Evolutionary conservation across 2,329 filamentous ascomycete species (phyloP).

Genomic region (Emmonsia crescens): DNA sequence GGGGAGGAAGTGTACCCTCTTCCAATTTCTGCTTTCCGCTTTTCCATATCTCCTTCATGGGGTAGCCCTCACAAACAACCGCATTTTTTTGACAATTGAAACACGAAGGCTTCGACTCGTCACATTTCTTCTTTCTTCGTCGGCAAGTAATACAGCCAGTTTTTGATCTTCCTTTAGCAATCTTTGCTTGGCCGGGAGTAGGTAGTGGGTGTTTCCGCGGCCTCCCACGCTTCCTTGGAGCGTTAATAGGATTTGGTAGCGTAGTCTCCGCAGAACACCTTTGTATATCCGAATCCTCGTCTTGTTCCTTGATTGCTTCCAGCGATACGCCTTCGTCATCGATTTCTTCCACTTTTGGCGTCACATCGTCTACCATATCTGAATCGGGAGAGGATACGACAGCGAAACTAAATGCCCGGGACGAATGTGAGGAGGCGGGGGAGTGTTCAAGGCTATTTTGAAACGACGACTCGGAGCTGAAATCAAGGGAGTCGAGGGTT

Average conservation of each 20-base stretch:
- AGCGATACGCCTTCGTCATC: constrained; percentile 28
- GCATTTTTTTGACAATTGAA: constrained; percentile 90
- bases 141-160: constrained; percentile 49
- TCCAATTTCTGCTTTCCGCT: constrained; percentile 68
- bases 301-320: constrained; percentile 22
- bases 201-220: constrained; percentile 69
- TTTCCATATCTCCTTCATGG: constrained; percentile 76
- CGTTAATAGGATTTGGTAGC: constrained; percentile 9
- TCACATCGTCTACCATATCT: constrained; percentile 26
- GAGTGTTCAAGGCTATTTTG: constrained; percentile 12
- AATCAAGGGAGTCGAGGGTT: background rate
- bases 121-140: constrained; percentile 51
- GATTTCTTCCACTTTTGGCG: constrained; percentile 46
- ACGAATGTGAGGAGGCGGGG: constrained; percentile 12
- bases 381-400: constrained; percentile 16
- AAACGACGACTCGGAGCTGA: constrained; percentile 9
- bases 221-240: constrained; percentile 57
- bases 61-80: constrained; percentile 82
- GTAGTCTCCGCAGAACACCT: constrained; percentile 17
- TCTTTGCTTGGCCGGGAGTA: constrained; percentile 52
- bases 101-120: constrained; percentile 34
- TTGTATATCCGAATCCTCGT: constrained; percentile 22
- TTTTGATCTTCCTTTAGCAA: constrained; percentile 61
- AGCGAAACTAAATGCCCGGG: constrained; percentile 18
- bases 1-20: constrained; percentile 38